Evolutionary conservation across 805 yeast genomes (phyloP).

Genomic region (Zygotorulaspora sp.): DNA sequence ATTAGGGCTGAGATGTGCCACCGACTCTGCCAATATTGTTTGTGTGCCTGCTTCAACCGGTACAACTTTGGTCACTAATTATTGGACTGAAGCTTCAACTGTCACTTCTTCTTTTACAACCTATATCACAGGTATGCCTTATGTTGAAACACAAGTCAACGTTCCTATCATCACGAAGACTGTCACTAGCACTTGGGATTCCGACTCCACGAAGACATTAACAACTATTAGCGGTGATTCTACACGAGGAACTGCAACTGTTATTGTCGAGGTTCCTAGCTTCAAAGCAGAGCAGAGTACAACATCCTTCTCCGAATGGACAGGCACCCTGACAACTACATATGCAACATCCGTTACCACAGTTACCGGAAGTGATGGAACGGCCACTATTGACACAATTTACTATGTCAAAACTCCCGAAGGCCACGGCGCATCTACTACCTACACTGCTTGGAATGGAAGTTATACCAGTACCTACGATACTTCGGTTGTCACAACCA

Average conservation of each 20-base stretch:
- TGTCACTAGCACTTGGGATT: slow-evolving; percentile 7
- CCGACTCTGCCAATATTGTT: slow-evolving; percentile 8
- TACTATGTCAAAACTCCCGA: slow-evolving; percentile 19
- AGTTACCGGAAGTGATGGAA: slow-evolving; percentile 12
- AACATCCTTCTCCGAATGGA: slow-evolving; percentile 14
- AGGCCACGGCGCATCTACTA: slow-evolving; percentile 9
- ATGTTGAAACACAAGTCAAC: slow-evolving; percentile 7
- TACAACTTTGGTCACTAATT: slow-evolving; percentile 6
- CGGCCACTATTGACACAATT: slow-evolving; percentile 11
- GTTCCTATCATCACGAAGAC: slow-evolving; percentile 10
- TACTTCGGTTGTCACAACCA: slow-evolving; percentile 9
- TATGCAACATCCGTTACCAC: slow-evolving; percentile 12
- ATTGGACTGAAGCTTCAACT: slow-evolving; percentile 9
- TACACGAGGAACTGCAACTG: slow-evolving; percentile 11
- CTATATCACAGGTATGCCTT: slow-evolving; percentile 8
- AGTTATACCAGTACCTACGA: slow-evolving; percentile 13
- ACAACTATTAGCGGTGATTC: slow-evolving; percentile 10
- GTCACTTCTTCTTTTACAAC: slow-evolving; percentile 7
- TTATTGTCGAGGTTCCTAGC: slow-evolving; percentile 12
- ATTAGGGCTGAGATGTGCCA: slow-evolving; percentile 12
- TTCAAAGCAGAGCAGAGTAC: slow-evolving; percentile 11
- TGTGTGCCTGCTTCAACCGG: slow-evolving; percentile 11
- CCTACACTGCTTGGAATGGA: slow-evolving; percentile 17
- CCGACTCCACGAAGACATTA: slow-evolving; percentile 6
- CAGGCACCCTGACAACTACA: slow-evolving; percentile 14